Evolutionary conservation across 805 yeast genomes (phyloP).

Genomic region (Nadsonia fulvescens): DNA sequence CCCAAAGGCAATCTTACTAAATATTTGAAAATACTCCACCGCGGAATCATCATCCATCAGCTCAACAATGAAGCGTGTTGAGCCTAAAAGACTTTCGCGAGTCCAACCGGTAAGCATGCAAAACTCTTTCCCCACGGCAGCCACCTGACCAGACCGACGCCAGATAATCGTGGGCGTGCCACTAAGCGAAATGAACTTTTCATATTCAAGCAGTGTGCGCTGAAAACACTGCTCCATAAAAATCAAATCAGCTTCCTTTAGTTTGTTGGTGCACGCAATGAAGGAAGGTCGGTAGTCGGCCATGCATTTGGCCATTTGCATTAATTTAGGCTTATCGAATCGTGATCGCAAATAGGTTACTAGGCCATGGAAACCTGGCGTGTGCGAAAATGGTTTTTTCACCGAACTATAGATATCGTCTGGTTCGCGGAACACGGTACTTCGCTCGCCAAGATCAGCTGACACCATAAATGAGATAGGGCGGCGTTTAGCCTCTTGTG

Average conservation of each 20-base stretch:
- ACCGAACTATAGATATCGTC: slow-evolving; percentile 47
- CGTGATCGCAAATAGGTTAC: slow-evolving; percentile 55
- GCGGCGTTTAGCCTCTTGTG: too few species aligned
- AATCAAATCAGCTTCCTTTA: slow-evolving; percentile 79
- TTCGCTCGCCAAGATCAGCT: too few species aligned
- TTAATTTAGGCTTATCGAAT: slow-evolving; percentile 50
- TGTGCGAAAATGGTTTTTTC: slow-evolving; percentile 64
- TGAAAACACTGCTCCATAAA: slow-evolving; percentile 96
- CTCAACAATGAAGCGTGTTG: slow-evolving; percentile 28
- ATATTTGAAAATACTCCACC: slow-evolving; percentile 71
- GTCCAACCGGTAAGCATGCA: slow-evolving; percentile 85
- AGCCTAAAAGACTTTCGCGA: slow-evolving; percentile 38
- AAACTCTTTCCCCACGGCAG: slow-evolving; percentile 89
- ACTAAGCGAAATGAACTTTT: slow-evolving; percentile 60
- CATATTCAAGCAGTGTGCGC: slow-evolving; percentile 75
- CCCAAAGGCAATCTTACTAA: slow-evolving; percentile 73
- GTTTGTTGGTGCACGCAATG: slow-evolving; percentile 75
- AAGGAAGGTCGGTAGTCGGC: slow-evolving; percentile 85
- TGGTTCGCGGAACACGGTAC: too few species aligned
- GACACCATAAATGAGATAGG: too few species aligned
- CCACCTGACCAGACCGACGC: slow-evolving; percentile 91
- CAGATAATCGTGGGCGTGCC: slow-evolving; percentile 94
- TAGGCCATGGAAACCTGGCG: slow-evolving; percentile 76
- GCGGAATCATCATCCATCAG: slow-evolving; percentile 77
- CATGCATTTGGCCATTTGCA: slow-evolving; percentile 72